Evolutionary conservation across 257 asterid species (phyloP), one percentile per base, ranked within the genome.

Genomic region (Linaria vulgaris): DNA sequence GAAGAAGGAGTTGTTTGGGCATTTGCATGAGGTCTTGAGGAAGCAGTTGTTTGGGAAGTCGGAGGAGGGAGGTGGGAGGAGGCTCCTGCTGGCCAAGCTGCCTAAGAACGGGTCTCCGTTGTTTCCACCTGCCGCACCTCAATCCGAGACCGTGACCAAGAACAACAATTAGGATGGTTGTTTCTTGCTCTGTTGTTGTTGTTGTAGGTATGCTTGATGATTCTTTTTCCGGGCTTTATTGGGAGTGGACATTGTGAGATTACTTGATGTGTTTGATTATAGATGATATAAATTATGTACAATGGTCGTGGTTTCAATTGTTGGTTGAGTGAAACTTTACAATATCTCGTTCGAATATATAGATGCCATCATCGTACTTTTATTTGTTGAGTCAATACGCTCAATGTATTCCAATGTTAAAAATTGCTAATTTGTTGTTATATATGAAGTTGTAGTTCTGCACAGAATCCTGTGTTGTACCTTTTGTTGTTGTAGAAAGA

Each of bases 1-100:
- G 84, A 89, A 86, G 76, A 82, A 79, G 70, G 92, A 84, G 86
- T 72, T 89, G 73, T 82, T 86, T 46, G 94, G 91, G 53, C 94
- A 82, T 70, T 76, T 84, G 63, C 97, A 86, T 19, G 83, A 84
- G 63, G 78, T 78, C 3, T 64, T 82, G 79, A 85, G 97, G 81
- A 81, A 78, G 59, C 97, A 90, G 75, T 72, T 90, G 85, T 87
- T 90, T 64, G 95, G 87, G 72, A 82, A 83, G 69, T 59, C 69
- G 10, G 91, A 80, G 69, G 91, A 75, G 38, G 77, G 68, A 27
- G 79, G 73, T 20, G 69, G 74, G 55, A 70, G 78, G 73, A 70
- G 78, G 73, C 92, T 84, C 5, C 41, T 69, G 50, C 74, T 83
- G 56, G 48, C 78, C 17, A 84, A 84, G 64, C 73, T 84, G 75